Evolutionary conservation across 140 eudicot genomes (phyloP).

Genomic region (Anethum foeniculum): DNA sequence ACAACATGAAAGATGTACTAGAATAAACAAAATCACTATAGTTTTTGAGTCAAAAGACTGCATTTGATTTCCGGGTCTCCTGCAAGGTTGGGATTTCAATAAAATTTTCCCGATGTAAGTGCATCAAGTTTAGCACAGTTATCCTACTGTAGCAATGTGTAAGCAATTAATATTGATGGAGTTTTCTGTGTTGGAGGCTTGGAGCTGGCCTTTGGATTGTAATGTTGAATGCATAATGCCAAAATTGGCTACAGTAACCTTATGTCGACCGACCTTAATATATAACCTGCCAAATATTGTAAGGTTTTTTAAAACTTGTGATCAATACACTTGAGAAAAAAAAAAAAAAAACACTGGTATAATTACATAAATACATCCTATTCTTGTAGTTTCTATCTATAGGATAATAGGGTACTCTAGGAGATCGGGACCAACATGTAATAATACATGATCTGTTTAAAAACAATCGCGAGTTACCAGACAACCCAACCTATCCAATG

Average conservation of each 20-base stretch:
- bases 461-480: neutral
- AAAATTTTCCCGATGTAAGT: too few relatives aligned
- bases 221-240: neutral
- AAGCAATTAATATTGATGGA: neutral
- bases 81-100: too few relatives aligned
- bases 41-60: too few relatives aligned
- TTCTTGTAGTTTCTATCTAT: neutral
- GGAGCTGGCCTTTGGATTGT: neutral
- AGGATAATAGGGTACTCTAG: neutral
- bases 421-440: neutral
- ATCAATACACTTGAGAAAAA: neutral
- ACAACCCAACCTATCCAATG: neutral
- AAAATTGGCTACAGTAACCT: neutral
- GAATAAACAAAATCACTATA: too few relatives aligned
- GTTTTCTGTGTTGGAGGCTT: neutral
- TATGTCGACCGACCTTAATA: constrained; percentile 1
- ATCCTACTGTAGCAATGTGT: neutral
- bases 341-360: neutral
- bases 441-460: too few relatives aligned
- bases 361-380: neutral
- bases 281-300: neutral
- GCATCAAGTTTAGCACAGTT: too few relatives aligned
- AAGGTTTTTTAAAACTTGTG: neutral
- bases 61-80: too few relatives aligned
- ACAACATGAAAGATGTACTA: too few relatives aligned